phyloP scores from a whole-genome alignment of 768 basidiomycete genomes.

The Butyriboletus loyo region DNA sequence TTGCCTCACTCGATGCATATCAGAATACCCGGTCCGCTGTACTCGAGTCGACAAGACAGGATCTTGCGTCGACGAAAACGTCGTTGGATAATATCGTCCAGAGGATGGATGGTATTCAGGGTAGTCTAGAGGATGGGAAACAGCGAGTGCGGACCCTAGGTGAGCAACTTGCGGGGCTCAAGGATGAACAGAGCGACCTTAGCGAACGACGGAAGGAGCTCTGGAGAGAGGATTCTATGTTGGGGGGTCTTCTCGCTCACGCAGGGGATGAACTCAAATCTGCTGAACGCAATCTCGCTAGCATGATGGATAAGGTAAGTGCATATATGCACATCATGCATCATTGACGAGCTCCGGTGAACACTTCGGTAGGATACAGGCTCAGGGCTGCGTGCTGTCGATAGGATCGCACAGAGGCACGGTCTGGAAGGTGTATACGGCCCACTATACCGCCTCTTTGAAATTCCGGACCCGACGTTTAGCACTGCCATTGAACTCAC shows the following conservation, averaged over 20 bases:
- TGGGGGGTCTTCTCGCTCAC: slow-evolving; percentile 71
- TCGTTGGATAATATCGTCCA: slow-evolving; percentile 57
- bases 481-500: slow-evolving; percentile 93
- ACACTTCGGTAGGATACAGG: slow-evolving; percentile 74
- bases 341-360: background rate
- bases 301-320: slow-evolving; percentile 94
- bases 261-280: slow-evolving; percentile 78
- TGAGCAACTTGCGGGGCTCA: slow-evolving; percentile 58
- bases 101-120: slow-evolving; percentile 53
- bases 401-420: slow-evolving; percentile 75
- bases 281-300: slow-evolving; percentile 73
- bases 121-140: slow-evolving; percentile 64
- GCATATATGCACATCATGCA: background rate
- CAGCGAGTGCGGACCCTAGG: slow-evolving; percentile 52
- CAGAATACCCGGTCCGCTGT: slow-evolving; percentile 53
- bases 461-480: slow-evolving; percentile 83
- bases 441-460: slow-evolving; percentile 90
- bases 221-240: slow-evolving; percentile 93
- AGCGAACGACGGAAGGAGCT: slow-evolving; percentile 85
- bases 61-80: slow-evolving; percentile 45
- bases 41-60: slow-evolving; percentile 49
- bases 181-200: slow-evolving; percentile 65
- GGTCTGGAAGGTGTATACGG: slow-evolving; percentile 85
- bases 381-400: slow-evolving; percentile 80
- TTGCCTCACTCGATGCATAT: slow-evolving; percentile 64